phyloP scores from a whole-genome alignment of 768 basidiomycete genomes.

The Mrakia blollopis region DNA sequence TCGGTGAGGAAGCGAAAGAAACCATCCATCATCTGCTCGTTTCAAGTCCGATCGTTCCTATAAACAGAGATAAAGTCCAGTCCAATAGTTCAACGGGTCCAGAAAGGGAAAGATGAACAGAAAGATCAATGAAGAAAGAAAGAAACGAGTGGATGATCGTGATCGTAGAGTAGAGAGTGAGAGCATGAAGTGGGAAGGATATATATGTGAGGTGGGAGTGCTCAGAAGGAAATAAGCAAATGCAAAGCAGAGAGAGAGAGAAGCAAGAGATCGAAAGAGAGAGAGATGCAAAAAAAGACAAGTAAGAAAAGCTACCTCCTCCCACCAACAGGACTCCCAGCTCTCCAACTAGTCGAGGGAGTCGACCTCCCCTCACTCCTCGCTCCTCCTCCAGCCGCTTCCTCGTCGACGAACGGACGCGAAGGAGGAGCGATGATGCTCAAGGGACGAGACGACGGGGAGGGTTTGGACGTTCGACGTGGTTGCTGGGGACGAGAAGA shows the following conservation, averaged over 20 bases:
- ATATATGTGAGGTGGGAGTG: not conserved
- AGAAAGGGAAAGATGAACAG: not conserved
- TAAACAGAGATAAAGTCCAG: not conserved
- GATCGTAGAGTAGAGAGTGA: not conserved
- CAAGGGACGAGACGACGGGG: not conserved
- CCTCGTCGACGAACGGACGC: not conserved
- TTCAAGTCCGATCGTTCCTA: too few species aligned
- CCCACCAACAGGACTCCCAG: not conserved
- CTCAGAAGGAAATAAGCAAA: not conserved
- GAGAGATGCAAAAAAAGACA: not conserved
- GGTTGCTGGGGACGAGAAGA: too few species aligned
- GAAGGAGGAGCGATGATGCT: slow-evolving; percentile 1
- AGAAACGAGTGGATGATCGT: not conserved
- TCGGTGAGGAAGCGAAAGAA: not conserved
- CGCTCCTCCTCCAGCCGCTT: not conserved
- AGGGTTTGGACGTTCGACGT: not conserved
- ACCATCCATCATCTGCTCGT: too few species aligned
- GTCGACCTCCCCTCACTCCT: not conserved
- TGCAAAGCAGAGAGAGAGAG: not conserved
- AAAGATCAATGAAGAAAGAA: not conserved
- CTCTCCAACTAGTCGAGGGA: not conserved
- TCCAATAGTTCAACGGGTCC: not conserved
- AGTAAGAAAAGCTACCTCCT: not conserved
- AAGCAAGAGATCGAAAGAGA: not conserved
- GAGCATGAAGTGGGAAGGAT: not conserved